phyloP scores from a whole-genome alignment of 208 protist species.

The Wallacemonas collosoma region DNA sequence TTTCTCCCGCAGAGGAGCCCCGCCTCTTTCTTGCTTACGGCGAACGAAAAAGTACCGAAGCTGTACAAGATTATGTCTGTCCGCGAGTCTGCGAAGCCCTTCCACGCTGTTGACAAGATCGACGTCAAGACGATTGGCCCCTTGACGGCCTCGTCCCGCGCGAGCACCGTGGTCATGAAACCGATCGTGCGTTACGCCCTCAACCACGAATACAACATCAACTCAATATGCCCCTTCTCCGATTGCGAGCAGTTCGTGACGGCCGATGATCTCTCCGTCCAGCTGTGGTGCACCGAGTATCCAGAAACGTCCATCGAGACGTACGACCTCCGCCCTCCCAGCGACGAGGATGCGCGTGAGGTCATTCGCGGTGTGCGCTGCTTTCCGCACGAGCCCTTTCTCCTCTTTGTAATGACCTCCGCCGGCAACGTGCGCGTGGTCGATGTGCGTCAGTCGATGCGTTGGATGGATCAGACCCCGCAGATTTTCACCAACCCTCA shows the following conservation, averaged over 20 bases:
- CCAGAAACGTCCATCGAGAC: conserved; percentile 84
- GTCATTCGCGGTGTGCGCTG: conserved; percentile 56
- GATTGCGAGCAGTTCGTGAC: conserved; percentile 84
- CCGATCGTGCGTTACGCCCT: conserved; percentile 69
- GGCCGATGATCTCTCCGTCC: conserved; percentile 80
- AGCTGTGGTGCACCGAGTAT: conserved; percentile 89
- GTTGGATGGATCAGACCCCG: conserved; percentile 65
- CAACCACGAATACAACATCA: conserved; percentile 87
- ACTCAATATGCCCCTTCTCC: conserved; percentile 72
- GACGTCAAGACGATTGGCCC: conserved; percentile 52
- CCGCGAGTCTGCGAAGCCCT: conserved; percentile 57
- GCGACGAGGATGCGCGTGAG: conserved; percentile 60
- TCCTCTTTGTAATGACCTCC: conserved; percentile 83
- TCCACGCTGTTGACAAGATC: conserved; percentile 71
- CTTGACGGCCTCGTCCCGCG: conserved; percentile 37
- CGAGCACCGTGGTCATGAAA: conserved; percentile 69
- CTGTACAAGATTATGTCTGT: conserved; percentile 82
- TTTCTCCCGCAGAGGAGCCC: conserved; percentile 72
- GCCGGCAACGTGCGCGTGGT: conserved; percentile 74
- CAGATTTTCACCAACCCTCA: conserved; percentile 62
- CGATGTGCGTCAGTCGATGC: conserved; percentile 78
- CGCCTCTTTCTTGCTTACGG: conserved; percentile 68
- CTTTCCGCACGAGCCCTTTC: conserved; percentile 83
- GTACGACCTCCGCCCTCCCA: conserved; percentile 64
- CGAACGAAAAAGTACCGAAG: conserved; percentile 88